A percentile compares a stretch with the other conserved stretches of the same genome.
Evolutionary conservation across 2,329 filamentous ascomycete genomes (phyloP).

Genomic region (Colletotrichum aenigma): DNA sequence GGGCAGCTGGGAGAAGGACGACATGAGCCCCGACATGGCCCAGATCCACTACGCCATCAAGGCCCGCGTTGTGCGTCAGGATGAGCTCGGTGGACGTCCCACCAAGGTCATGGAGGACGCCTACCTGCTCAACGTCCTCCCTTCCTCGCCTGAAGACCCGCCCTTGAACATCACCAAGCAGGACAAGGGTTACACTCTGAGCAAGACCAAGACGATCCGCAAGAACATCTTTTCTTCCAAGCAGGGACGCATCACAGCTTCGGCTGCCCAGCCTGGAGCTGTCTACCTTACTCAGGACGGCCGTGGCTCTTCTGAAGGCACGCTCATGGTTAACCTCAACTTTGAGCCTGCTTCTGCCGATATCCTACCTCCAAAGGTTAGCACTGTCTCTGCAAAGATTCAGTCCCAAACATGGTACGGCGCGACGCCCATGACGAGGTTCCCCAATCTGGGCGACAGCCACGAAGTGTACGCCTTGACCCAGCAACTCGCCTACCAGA

Average conservation of each 20-base stretch:
- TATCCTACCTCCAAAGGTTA: conserved; percentile 51
- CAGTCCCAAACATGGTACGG: conserved; percentile 58
- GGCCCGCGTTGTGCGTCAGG: conserved; percentile 44
- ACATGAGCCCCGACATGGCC: conserved; percentile 60
- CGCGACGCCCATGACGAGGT: conserved; percentile 44
- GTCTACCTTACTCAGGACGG: conserved; percentile 57
- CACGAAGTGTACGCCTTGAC: conserved; percentile 32
- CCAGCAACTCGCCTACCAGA: conserved; percentile 49
- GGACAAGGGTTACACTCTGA: conserved; percentile 54
- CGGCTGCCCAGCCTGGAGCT: conserved; percentile 50
- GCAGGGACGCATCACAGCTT: conserved; percentile 52
- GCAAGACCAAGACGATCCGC: conserved; percentile 56
- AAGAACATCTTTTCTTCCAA: conserved; percentile 57
- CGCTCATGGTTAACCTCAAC: conserved; percentile 47
- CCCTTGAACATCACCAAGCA: conserved; percentile 52
- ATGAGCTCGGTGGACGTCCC: conserved; percentile 26
- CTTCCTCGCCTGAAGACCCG: conserved; percentile 51
- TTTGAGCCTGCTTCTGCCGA: conserved; percentile 51
- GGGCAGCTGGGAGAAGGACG: conserved; percentile 57
- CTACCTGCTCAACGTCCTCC: conserved; percentile 57
- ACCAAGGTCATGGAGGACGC: conserved; percentile 43
- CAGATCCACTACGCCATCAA: conserved; percentile 57
- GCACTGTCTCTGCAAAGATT: conserved; percentile 54
- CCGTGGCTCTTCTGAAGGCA: conserved; percentile 43
- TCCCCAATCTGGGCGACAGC: conserved; percentile 57